These are phyloP conservation scores for Podospora anserina DNA, from an alignment of 495 filamentous ascomycete species.

Conservation along the genomic window DNA sequence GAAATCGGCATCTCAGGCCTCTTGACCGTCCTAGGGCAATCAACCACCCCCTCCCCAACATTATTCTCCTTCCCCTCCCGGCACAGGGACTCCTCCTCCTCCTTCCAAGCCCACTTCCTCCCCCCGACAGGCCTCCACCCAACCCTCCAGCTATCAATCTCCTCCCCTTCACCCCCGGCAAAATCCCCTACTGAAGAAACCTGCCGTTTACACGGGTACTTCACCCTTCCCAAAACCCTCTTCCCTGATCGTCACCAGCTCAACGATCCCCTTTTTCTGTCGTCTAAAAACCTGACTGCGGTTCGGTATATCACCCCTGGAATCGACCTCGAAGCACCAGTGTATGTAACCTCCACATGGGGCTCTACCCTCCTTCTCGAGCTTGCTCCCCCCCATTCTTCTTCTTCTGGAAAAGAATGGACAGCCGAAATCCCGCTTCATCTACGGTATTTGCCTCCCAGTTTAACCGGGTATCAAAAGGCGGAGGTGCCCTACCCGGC, in stretches of 20 bases:
- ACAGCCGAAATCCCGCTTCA: slow-evolving; percentile 81
- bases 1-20: slow-evolving; percentile 76
- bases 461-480: slow-evolving; percentile 46
- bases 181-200: slow-evolving; percentile 29
- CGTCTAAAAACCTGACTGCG: slow-evolving; percentile 68
- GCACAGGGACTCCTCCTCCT: slow-evolving; percentile 58
- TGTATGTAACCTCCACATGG: slow-evolving; percentile 74
- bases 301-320: slow-evolving; percentile 70
- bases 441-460: slow-evolving; percentile 72
- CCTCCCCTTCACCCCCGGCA: slow-evolving; percentile 37
- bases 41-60: slow-evolving; percentile 61
- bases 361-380: slow-evolving; percentile 77
- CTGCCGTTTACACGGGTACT: slow-evolving; percentile 77
- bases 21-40: slow-evolving; percentile 73
- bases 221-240: slow-evolving; percentile 78
- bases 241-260: slow-evolving; percentile 79
- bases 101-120: slow-evolving; percentile 54
- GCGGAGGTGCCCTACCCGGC: slow-evolving; percentile 66
- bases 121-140: slow-evolving; percentile 85
- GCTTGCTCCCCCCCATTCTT: slow-evolving; percentile 54
- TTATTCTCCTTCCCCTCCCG: slow-evolving; percentile 89
- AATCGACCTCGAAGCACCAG: slow-evolving; percentile 89
- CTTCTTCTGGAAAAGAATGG: slow-evolving; percentile 43
- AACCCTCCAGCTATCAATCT: slow-evolving; percentile 60
- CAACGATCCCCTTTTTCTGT: slow-evolving; percentile 38